phyloP scores from a whole-genome alignment of 2,329 filamentous ascomycete species.

The Erysiphe neolycopersici region DNA sequence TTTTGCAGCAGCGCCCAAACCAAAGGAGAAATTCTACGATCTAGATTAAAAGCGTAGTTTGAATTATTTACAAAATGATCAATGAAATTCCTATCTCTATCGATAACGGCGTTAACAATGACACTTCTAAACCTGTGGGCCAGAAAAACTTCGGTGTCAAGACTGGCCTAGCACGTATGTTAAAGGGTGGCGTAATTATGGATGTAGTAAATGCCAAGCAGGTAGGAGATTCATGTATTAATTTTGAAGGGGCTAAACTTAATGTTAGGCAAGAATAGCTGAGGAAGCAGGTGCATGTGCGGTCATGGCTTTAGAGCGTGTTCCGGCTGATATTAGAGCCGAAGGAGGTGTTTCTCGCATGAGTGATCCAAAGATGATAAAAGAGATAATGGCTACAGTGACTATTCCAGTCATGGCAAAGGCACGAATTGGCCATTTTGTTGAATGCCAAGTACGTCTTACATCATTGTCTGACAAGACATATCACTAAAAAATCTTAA shows the following conservation, averaged over 20 bases:
- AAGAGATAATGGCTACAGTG: conserved; percentile 78
- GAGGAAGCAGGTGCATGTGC: conserved; percentile 88
- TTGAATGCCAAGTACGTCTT: conserved; percentile 54
- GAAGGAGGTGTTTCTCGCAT: conserved; percentile 90
- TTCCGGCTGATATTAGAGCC: conserved; percentile 81
- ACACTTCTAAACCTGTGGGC: conserved; percentile 5
- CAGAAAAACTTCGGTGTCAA: conserved; percentile 53
- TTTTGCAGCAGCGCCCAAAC: too few species aligned
- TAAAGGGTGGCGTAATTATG: conserved; percentile 99
- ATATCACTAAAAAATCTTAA: conserved; percentile 13
- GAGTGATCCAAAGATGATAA: conserved; percentile 86
- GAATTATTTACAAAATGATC: conserved; percentile 7
- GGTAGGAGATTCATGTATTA: conserved; percentile 16
- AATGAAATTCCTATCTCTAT: conserved; percentile 19
- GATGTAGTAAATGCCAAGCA: conserved; percentile 84
- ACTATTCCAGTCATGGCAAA: conserved; percentile 99
- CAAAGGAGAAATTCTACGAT: too few species aligned
- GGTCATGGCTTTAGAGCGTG: conserved; percentile 96
- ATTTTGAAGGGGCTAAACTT: conserved; percentile 2
- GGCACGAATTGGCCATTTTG: conserved; percentile 88
- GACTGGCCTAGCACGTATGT: conserved; percentile 84
- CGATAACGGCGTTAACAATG: conserved; percentile 4
- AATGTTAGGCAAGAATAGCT: conserved; percentile 57
- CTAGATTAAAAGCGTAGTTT: too few species aligned
- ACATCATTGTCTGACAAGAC: background rate